These are phyloP conservation scores for Dothideomycetidae sp. DNA, from an alignment of 2,329 filamentous ascomycete genomes.

Conservation along the genomic window DNA sequence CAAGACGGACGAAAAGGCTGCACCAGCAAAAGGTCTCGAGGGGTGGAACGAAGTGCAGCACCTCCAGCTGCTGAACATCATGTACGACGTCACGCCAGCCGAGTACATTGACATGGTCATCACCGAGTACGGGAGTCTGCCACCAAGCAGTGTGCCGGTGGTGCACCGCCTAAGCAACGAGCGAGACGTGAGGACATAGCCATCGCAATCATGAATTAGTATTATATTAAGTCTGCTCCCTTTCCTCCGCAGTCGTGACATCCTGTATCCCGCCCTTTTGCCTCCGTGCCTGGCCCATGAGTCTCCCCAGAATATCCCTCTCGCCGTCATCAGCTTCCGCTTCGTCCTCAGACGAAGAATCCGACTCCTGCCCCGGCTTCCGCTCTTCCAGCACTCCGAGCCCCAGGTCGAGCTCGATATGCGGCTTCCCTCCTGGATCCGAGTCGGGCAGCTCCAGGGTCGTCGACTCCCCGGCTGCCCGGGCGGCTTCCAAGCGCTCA, in stretches of 20 bases:
- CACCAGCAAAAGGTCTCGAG: conserved; percentile 26
- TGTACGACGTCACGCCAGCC: conserved; percentile 85
- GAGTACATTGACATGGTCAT: conserved; percentile 79
- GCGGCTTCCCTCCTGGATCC: conserved; percentile 17
- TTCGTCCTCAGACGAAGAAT: conserved; percentile 9
- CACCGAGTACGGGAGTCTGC: conserved; percentile 77
- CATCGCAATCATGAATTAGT: not conserved
- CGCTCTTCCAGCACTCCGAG: conserved; percentile 23
- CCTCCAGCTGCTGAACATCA: conserved; percentile 54
- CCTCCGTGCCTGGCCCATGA: conserved; percentile 14
- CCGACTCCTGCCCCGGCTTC: conserved; percentile 8
- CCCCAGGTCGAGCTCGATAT: conserved; percentile 25
- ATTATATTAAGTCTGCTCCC: no score
- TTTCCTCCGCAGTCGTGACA: conserved; percentile 1
- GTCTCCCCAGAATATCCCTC: conserved; percentile 15
- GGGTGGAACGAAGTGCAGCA: conserved; percentile 45
- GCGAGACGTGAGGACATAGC: conserved; percentile 12
- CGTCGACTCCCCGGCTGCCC: conserved; percentile 12
- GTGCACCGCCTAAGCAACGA: conserved; percentile 46
- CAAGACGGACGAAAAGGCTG: conserved; percentile 14
- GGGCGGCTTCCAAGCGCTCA: conserved; percentile 14
- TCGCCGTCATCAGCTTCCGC: conserved; percentile 9
- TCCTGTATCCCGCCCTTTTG: conserved; percentile 11
- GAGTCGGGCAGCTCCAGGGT: conserved; percentile 21
- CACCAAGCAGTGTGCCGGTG: conserved; percentile 71